Percentiles rank a stretch among this genome's conserved stretches.
phyloP scores from a whole-genome alignment of 129 eudicot species.

The Escallonia rubra region DNA sequence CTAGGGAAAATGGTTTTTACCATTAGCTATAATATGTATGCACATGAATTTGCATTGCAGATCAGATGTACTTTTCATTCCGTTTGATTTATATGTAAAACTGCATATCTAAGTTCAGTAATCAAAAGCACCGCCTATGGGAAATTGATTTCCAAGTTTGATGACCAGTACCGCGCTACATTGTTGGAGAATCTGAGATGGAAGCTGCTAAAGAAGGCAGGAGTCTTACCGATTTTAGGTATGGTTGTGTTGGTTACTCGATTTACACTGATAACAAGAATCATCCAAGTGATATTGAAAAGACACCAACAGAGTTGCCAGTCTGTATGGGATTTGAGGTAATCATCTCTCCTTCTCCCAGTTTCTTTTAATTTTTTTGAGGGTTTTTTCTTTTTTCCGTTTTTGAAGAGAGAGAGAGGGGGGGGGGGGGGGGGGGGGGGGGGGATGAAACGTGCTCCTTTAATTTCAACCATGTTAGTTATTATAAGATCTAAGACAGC shows the following conservation, averaged over 20 bases:
- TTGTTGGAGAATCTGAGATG: constrained; percentile 79
- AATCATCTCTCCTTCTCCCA: constrained; percentile 16
- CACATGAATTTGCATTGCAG: too few species aligned
- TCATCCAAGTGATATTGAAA: constrained; percentile 27
- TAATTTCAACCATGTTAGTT: too few species aligned
- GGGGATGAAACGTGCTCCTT: too few species aligned
- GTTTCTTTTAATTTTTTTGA: not conserved
- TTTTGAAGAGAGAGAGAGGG: too few species aligned
- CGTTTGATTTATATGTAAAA: not conserved
- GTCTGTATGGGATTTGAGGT: constrained; percentile 89
- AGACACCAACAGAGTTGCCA: constrained; percentile 63
- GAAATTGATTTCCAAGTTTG: constrained; percentile 22
- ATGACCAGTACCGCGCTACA: constrained; percentile 56
- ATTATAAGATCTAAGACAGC: too few species aligned
- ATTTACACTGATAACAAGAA: constrained; percentile 62
- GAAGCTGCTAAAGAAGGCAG: constrained; percentile 84
- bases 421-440: too few species aligned
- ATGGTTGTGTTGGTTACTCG: constrained; percentile 94
- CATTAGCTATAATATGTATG: too few species aligned
- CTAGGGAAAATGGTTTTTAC: too few species aligned
- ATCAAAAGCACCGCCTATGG: not conserved
- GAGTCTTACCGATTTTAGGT: constrained; percentile 71
- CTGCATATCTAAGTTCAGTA: not conserved
- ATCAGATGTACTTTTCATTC: not conserved
- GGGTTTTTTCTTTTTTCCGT: not conserved